Conservation (phyloP, 148 eudicot genomes). For the Chenopodium album region DNA sequence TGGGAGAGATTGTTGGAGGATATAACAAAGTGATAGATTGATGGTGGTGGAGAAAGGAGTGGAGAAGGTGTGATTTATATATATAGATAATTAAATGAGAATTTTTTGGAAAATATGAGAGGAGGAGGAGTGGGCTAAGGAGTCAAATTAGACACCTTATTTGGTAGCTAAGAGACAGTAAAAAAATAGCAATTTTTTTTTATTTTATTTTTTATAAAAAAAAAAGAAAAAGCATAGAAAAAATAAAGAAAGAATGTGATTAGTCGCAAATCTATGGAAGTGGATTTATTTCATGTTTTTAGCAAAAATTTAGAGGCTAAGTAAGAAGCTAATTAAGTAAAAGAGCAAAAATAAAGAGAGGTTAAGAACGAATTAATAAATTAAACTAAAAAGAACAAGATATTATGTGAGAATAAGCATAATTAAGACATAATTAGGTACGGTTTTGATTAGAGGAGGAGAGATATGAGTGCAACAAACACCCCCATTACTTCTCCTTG, state of each 20-base stretch:
- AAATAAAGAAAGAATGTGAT: background rate
- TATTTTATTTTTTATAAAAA: background rate
- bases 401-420: background rate
- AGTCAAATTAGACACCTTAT: constrained; percentile 29
- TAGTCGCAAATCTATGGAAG: constrained; percentile 27
- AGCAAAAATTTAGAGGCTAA: background rate
- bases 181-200: constrained; percentile 2
- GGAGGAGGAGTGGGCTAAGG: constrained; percentile 31
- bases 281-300: background rate
- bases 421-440: background rate
- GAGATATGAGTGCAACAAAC: constrained; percentile 8
- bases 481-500: constrained; percentile 13
- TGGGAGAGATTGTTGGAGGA: constrained; percentile 8
- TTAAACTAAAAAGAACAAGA: too few relatives aligned
- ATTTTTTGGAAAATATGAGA: constrained; percentile 14
- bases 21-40: constrained; percentile 18
- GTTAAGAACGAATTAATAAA: background rate
- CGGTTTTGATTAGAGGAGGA: background rate
- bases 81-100: constrained; percentile 21
- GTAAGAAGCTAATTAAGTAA: background rate
- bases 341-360: background rate
- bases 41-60: constrained; percentile 31
- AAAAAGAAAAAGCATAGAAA: background rate
- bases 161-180: constrained; percentile 15
- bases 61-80: constrained; percentile 21